Conservation (phyloP, 2,329 filamentous ascomycete genomes). For the Colletotrichum sp. region DNA sequence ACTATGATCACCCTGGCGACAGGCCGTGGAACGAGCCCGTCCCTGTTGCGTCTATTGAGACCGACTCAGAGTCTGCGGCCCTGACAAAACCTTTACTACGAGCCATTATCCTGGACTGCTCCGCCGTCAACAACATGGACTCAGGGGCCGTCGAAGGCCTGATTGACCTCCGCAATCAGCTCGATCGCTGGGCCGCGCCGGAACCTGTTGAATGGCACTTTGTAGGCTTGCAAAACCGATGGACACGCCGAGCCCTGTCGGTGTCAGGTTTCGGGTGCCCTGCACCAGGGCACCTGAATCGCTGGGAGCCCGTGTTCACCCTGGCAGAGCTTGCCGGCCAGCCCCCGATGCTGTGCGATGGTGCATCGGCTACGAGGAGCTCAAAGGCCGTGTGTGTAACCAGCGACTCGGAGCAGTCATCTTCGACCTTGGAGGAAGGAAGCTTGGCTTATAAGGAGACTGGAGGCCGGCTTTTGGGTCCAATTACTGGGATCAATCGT, state of each 20-base stretch:
- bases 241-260: conserved; percentile 61
- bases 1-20: conserved; percentile 29
- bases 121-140: conserved; percentile 61
- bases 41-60: conserved; percentile 26
- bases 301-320: conserved; percentile 21
- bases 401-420: neutral
- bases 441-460: neutral
- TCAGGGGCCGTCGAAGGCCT: conserved; percentile 62
- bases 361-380: accelerated
- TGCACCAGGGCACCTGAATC: neutral
- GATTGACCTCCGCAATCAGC: conserved; percentile 57
- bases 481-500: conserved; percentile 45
- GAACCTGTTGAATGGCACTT: conserved; percentile 57
- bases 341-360: neutral
- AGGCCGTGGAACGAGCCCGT: conserved; percentile 61
- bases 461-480: neutral
- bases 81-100: conserved; percentile 45
- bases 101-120: conserved; percentile 63
- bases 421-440: neutral
- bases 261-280: conserved; percentile 60
- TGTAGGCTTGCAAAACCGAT: conserved; percentile 57
- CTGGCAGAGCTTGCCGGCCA: conserved; percentile 23
- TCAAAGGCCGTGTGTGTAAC: neutral
- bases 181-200: conserved; percentile 57
- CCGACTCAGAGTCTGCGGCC: neutral